Conservation (phyloP, 1,139 yeast genomes). For the Geotrichum siamense region DNA sequence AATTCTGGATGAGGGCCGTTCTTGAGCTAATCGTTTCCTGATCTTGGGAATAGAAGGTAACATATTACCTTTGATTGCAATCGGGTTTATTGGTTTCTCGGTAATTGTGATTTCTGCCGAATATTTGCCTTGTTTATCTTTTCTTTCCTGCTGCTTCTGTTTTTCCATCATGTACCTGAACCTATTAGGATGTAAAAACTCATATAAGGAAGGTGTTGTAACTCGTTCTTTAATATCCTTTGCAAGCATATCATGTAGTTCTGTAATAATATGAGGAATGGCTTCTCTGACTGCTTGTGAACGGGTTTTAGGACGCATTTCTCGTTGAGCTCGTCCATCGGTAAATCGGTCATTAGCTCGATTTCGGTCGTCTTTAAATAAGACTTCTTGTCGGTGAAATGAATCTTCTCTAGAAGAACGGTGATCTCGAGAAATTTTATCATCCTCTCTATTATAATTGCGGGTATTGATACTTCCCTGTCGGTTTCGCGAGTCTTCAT, state of each 20-base stretch:
- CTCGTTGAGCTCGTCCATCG: too few relatives aligned
- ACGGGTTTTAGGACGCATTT: too few relatives aligned
- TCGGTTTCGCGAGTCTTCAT: too few relatives aligned
- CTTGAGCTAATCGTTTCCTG: constrained; percentile 36
- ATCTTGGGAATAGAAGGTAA: constrained; percentile 43
- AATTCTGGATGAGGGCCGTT: neutral
- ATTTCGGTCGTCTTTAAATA: too few relatives aligned
- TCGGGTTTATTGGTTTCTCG: constrained; percentile 5
- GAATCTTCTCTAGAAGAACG: too few relatives aligned
- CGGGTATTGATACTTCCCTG: too few relatives aligned
- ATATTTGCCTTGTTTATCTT: constrained; percentile 17
- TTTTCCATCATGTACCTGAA: constrained; percentile 37
- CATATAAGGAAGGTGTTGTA: constrained; percentile 64
- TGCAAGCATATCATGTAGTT: constrained; percentile 53
- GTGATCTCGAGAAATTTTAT: too few relatives aligned
- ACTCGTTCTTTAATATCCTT: constrained; percentile 72
- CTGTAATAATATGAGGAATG: constrained; percentile 50
- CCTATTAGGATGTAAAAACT: constrained; percentile 51
- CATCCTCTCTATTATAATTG: too few relatives aligned
- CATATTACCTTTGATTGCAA: constrained; percentile 1
- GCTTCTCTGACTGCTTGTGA: constrained; percentile 55
- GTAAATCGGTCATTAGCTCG: too few relatives aligned
- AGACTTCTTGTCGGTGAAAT: too few relatives aligned
- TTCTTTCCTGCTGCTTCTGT: constrained; percentile 30
- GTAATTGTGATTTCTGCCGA: constrained; percentile 27